These are phyloP conservation scores for Umbelopsis sp. DNA, from an alignment of 192 early-diverging fungal genomes.

Conservation along the genomic window DNA sequence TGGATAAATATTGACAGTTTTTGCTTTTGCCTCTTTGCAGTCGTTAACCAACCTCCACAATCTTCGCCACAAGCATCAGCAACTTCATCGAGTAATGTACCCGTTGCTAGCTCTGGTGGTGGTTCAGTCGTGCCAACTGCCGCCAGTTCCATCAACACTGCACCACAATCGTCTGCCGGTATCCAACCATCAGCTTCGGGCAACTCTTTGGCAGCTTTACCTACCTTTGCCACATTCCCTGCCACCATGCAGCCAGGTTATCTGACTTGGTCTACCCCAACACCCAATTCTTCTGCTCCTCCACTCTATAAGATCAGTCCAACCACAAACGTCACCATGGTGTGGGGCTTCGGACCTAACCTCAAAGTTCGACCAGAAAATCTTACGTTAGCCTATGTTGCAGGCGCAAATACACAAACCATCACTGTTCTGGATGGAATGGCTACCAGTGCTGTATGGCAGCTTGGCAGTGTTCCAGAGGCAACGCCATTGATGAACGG, in stretches of 20 bases:
- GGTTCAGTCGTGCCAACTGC: background rate
- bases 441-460: conserved; percentile 38
- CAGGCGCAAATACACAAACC: conserved; percentile 29
- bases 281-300: conserved; percentile 30
- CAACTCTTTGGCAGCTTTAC: conserved; percentile 27
- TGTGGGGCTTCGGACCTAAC: conserved; percentile 37
- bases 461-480: conserved; percentile 24
- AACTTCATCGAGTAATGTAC: background rate
- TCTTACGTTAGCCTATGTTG: conserved; percentile 35
- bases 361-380: conserved; percentile 35
- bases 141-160: background rate
- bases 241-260: conserved; percentile 27
- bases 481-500: conserved; percentile 40
- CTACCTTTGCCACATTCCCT: conserved; percentile 34
- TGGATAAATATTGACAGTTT: too few relatives aligned
- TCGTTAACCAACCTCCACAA: too few relatives aligned
- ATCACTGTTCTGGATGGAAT: conserved; percentile 29
- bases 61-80: conserved; percentile 3
- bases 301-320: conserved; percentile 33
- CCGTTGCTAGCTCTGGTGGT: background rate
- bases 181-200: background rate
- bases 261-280: conserved; percentile 33
- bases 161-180: conserved; percentile 4
- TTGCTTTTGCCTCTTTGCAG: too few relatives aligned
- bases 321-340: conserved; percentile 41